Evolutionary conservation across 305 asterid species (phyloP), one percentile per base, ranked within the genome.

Genomic region (Fraxinus ornus): DNA sequence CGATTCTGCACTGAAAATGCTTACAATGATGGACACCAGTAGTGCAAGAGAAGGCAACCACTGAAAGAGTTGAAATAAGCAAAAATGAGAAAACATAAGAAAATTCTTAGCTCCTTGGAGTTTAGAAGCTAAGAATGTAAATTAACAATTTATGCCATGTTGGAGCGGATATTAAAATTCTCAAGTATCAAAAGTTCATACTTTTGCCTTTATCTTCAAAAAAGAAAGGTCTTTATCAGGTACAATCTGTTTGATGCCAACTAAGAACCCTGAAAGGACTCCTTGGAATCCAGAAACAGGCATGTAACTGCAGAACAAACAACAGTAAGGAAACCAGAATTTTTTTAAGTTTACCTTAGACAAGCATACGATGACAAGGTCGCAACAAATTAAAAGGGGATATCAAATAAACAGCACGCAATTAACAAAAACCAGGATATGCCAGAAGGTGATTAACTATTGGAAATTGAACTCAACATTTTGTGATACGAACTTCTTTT

Each of bases 231-330:
- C 98, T 88, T 94, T 97, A 84, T 95, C 97, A 35, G 98, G 97
- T 83, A 92, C 77, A 78, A 95, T 95, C 86, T 95, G 98, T 83
- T 95, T 95, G 82, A 93, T 82, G 83, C 98, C 98, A 78, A 95
- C 98, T 74, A 95, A 88, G 85, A 95, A 87, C 79, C 98, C 98
- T 49, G 92, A 88, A 84, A 95, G 95, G 80, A 93, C 93, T 81
- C 98, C 98, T 85, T 93, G 95, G 89, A 95, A 95, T 84, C 98
- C 98, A 87, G 97, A 94, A 85, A 93, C 87, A 75, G 98, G 99
- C 88, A 87, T 84, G 86, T 96, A 94, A 79, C 98, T 95, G 85
- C 88, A 84, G 82, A 85, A 82, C 33, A 78, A 44, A 62, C 37
- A 73, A 60, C 71, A 84, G 12, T 36, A 79, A 26, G 39, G 80